Base-by-base conservation (phyloP, 495 filamentous ascomycete genomes). In the Penicillium salamii region DNA sequence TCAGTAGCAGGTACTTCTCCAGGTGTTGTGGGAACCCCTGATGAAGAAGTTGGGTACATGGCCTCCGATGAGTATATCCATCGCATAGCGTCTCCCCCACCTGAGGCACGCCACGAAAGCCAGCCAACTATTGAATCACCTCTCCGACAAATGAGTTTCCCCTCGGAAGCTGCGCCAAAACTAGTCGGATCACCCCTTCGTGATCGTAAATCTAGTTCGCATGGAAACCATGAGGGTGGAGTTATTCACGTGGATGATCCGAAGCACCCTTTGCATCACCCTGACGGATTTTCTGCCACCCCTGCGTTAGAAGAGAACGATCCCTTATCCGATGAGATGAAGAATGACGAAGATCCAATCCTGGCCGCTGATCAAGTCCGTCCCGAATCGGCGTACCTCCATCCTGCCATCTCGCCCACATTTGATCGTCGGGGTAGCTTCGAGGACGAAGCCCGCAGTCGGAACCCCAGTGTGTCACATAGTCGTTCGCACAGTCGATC, bases 331-430 rank as follows among this genome's bases (percentile, higher is more conserved):
- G 50, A 57, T 14, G 35, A 20, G 1, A 49, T 49, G 9, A 43
- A 49, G 9, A 76, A 78, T 7, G 68, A 76, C 17, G 76, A 80
- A 2, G 82, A 88, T 46, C 90, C 92, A 0, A 97, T 99, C 50
- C 72, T 99, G 34, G 95, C 93, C 15, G 81, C 90, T 2, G 93
- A 99, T 60, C 91, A 97, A 68, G 78, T 96, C 14, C 83, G 87
- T 40, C 96, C 93, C 61, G 83, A 89, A 35, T 74, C 78, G 59
- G 70, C 87, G 63, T 81, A 69, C 59, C 64, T 86, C 63, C 83
- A 86, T 32, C 83, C 87, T 23, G 91, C 91, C 4, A 79, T 95
- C 19, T 86, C 86, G 20, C 88, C 87, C 5, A 75, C 79, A 7
- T 72, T 79, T 19, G 81, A 83, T 51, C 71, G 82, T 52, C 74